Evolutionary conservation across 257 asterid genomes (phyloP).

Genomic region (Lycium ferocissimum): DNA sequence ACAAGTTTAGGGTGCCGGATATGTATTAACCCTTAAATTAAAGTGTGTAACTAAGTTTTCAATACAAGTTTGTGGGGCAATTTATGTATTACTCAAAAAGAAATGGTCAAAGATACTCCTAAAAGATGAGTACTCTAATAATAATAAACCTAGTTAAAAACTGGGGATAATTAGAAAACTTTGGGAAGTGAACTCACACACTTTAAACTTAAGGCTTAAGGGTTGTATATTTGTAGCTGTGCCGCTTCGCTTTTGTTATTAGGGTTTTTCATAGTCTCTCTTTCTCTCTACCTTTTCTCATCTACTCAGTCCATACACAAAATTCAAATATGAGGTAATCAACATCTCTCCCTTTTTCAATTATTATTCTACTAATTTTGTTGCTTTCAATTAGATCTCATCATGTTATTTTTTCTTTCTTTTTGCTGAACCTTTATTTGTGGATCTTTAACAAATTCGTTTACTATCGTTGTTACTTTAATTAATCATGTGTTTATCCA

Average conservation of each 20-base stretch:
- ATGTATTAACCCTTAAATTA: too few species aligned
- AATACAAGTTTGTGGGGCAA: not conserved
- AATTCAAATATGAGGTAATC: slow-evolving; percentile 62
- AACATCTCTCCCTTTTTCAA: not conserved
- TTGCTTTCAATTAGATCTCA: not conserved
- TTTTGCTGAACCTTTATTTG: not conserved
- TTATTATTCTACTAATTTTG: not conserved
- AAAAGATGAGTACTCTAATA: too few species aligned
- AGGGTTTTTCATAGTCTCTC: slow-evolving; percentile 59
- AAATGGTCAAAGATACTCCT: not conserved
- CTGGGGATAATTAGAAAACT: not conserved
- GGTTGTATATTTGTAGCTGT: slow-evolving; percentile 8
- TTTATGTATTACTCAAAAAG: not conserved
- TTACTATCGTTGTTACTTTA: not conserved
- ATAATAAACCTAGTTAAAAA: too few species aligned
- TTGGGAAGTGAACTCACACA: not conserved
- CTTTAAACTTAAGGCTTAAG: slow-evolving; percentile 5
- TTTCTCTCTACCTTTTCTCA: slow-evolving; percentile 27
- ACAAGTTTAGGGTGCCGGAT: too few species aligned
- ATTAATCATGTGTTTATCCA: not conserved
- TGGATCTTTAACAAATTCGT: not conserved
- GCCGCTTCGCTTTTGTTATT: slow-evolving; percentile 33
- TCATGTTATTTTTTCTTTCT: not conserved
- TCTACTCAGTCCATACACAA: not conserved
- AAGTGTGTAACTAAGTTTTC: too few species aligned